Base-by-base conservation (phyloP, 2,329 filamentous ascomycete species). In the Alternaria triticina region DNA sequence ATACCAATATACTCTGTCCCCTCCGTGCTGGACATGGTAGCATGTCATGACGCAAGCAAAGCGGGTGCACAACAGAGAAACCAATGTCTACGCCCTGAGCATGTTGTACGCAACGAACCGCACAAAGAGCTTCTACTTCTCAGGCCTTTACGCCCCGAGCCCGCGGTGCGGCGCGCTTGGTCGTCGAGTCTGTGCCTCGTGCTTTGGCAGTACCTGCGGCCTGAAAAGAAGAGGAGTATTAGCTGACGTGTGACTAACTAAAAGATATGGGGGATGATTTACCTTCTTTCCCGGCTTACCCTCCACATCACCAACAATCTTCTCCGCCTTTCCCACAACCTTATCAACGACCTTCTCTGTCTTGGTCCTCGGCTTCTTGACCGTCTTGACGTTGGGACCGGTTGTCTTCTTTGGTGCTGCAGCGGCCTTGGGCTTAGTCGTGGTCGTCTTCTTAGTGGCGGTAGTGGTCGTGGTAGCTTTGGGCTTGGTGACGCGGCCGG, bases 281-380 rank as follows among this genome's bases (percentile, higher is more conserved):
- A 73, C 74, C 70, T 76, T 76, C 66, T 78, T 77, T 13, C 59
- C 75, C 0, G 71, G 70, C 68, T 73, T 73, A 2, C 67, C 72
- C 47, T 72, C 64, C 3, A 72, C 64, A 61, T 70, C 68, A 9
- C 66, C 75, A 20, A 65, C 62, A 3, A 67, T 61, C 67, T 76
- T 74, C 52, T 61, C 58, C 57, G 57, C 66, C 54, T 66, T 72
- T 3, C 70, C 73, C 3, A 69, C 71, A 20, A 74, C 69, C 62
- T 71, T 72, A 54, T 73, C 74, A n/a, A 70, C 68, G 3, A 61
- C 71, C 69, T 73, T 71, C 65, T 74, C 74, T n/a, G 68, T 68
- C 6, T 71, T 66, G 30, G 71, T 75, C 63, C 71, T 71, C 51
- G 67, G 65, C 60, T 71, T 74, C 59, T 73, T 71, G 3, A 70